Conservation (phyloP, 306 rosid species). For the Lathyrus aphaca region DNA sequence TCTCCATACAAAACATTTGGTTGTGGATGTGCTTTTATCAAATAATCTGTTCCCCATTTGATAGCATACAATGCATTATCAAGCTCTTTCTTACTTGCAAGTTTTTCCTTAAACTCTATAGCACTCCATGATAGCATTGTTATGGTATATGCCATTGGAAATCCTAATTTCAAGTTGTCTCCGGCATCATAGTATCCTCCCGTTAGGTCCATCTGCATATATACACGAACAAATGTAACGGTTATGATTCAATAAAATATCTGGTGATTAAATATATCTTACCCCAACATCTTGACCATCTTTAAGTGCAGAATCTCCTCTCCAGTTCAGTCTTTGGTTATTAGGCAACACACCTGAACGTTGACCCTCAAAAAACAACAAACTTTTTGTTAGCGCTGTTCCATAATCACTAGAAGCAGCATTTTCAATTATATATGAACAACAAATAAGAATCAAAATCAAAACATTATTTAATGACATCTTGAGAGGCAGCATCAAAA, state of each 20-base stretch:
- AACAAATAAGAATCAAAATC: not conserved
- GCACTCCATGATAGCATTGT: conserved; percentile 78
- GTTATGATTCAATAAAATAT: not conserved
- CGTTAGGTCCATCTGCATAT: conserved; percentile 44
- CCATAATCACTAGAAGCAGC: conserved; percentile 39
- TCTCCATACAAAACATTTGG: conserved; percentile 50
- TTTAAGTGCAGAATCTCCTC: conserved; percentile 59
- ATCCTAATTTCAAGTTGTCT: conserved; percentile 64
- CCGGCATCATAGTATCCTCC: conserved; percentile 89
- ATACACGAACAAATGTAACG: no score
- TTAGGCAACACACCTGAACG: conserved; percentile 60
- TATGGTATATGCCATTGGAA: conserved; percentile 69
- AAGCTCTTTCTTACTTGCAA: conserved; percentile 32
- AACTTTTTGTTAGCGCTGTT: conserved; percentile 49
- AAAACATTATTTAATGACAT: conserved; percentile 13
- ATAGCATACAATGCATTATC: conserved; percentile 52
- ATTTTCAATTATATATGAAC: conserved; percentile 16
- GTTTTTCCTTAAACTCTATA: conserved; percentile 49
- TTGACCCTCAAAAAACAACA: conserved; percentile 60
- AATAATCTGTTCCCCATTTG: conserved; percentile 70
- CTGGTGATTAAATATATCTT: not conserved
- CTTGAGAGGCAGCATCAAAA: not conserved
- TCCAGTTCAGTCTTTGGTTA: conserved; percentile 56
- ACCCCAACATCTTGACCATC: conserved; percentile 59
- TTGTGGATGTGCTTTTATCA: conserved; percentile 59